Evolutionary conservation across 768 basidiomycete species (phyloP).

Genomic region (Lactifluus rugatus): DNA sequence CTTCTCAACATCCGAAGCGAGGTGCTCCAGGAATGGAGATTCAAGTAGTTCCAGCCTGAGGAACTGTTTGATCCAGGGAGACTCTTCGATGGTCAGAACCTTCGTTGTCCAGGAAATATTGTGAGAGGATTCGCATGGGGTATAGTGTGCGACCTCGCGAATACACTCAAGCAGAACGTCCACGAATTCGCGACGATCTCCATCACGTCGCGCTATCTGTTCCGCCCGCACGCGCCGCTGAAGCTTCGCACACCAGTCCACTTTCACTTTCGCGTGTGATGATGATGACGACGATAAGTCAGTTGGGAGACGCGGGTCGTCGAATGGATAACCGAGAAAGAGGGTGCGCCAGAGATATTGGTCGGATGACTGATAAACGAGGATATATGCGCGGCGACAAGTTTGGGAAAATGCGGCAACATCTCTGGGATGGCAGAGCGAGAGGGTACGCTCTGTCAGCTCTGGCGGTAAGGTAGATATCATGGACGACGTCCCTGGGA

Average conservation of each 20-base stretch:
- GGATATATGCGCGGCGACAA: slow-evolving; percentile 36
- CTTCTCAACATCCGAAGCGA: slow-evolving; percentile 30
- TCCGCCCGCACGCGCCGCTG: slow-evolving; percentile 17
- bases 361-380: slow-evolving; percentile 44
- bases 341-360: slow-evolving; percentile 61
- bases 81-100: background rate
- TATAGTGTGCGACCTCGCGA: slow-evolving; percentile 1
- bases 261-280: background rate
- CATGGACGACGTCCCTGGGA: slow-evolving; percentile 4
- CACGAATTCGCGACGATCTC: slow-evolving; percentile 12
- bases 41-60: slow-evolving; percentile 30
- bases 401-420: slow-evolving; percentile 51
- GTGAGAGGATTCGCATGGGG: background rate
- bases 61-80: slow-evolving; percentile 19
- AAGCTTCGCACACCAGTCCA: slow-evolving; percentile 13
- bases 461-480: slow-evolving; percentile 41
- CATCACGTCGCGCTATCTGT: slow-evolving; percentile 7
- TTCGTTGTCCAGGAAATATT: slow-evolving; percentile 10
- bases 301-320: slow-evolving; percentile 42
- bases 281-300: background rate
- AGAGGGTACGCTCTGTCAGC: slow-evolving; percentile 47
- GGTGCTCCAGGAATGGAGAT: slow-evolving; percentile 24
- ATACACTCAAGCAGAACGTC: slow-evolving; percentile 12
- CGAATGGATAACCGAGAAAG: slow-evolving; percentile 50
- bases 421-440: slow-evolving; percentile 46